Base-by-base conservation (phyloP, 2,329 filamentous ascomycete genomes). In the Xylariaceae sp. region DNA sequence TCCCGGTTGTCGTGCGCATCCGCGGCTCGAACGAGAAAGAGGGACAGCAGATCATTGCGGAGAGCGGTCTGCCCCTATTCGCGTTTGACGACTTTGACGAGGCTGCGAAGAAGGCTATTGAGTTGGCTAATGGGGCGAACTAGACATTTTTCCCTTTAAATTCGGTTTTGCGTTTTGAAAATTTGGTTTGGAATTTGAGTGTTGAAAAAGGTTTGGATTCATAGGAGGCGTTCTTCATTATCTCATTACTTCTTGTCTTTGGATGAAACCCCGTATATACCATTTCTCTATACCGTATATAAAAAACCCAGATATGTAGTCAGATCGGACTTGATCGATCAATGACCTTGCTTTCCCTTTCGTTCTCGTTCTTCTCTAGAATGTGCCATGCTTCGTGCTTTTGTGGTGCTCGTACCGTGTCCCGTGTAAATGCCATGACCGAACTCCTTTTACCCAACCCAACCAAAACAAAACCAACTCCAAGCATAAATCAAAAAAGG, bases 1-100 rank as follows among this genome's bases (percentile, higher is more conserved):
- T 89, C 1, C 89, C 89, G 0, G 87, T 92, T 0, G 88, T 92
- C n/a, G 89, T 92, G 35, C 80, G 89, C 64, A 80, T 92, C 63
- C 78, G 88, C 62, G 89, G 89, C 6, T 92, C 88, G 11, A 89
- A 89, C 66, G 88, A 92, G 75, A 80, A 81, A 66, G 77, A 83
- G 63, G 89, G 88, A 6, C 85, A 87, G 77, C 80, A 77, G 70
- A 83, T 91, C 75, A 87, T 92, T 71, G 79, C 78, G 0, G 80
- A 87, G 68, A 90, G 87, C 69, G 84, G 85, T 1, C 74, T 92
- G 67, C 81, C 81, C 39, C 74, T 92, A 56, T 83, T 84, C 72
- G 88, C 87, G 0, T 91, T 86, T 74, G 88, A 91, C 73, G 84
- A 85, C 62, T 91, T 91, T 70, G 86, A 89, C 62, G 85, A 88